Evolutionary conservation across 805 yeast species (phyloP).

Genomic region (Yamadazyma philogaea): DNA sequence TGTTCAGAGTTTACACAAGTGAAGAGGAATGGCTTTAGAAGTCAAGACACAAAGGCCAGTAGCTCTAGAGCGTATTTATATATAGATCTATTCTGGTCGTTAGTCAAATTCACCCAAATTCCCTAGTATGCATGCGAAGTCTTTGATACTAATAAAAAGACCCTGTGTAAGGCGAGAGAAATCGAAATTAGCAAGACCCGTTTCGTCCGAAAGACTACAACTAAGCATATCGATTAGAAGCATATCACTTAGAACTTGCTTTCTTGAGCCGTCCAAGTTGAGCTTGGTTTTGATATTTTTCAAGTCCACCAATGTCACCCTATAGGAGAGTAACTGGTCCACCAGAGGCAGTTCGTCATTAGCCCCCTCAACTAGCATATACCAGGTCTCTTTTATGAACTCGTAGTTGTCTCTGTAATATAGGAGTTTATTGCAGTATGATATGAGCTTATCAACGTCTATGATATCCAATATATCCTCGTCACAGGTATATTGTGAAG

Average conservation of each 20-base stretch:
- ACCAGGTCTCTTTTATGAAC: conserved; percentile 32
- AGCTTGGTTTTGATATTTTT: conserved; percentile 27
- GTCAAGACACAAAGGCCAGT: too few relatives aligned
- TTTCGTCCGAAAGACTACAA: conserved; percentile 26
- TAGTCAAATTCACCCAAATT: conserved; percentile 36
- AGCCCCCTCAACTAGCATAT: conserved; percentile 27
- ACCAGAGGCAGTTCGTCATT: background rate
- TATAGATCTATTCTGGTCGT: background rate
- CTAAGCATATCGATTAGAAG: conserved; percentile 43
- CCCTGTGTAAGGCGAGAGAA: conserved; percentile 24
- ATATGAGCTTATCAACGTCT: conserved; percentile 39
- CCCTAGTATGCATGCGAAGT: conserved; percentile 42
- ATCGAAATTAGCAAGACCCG: conserved; percentile 31
- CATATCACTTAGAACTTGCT: conserved; percentile 23
- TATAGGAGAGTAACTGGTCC: conserved; percentile 11
- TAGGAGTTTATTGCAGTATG: conserved; percentile 24
- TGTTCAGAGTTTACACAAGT: too few relatives aligned
- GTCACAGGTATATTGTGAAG: conserved; percentile 14
- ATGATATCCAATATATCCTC: conserved; percentile 34
- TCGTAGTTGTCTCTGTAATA: conserved; percentile 31
- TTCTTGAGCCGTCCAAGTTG: conserved; percentile 25
- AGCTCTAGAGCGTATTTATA: background rate
- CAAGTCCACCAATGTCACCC: conserved; percentile 28
- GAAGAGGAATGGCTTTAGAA: too few relatives aligned
- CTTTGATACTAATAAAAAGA: conserved; percentile 31